Base-by-base conservation (phyloP, 2,329 filamentous ascomycete species). In the Pyrenochaeta sp. region DNA sequence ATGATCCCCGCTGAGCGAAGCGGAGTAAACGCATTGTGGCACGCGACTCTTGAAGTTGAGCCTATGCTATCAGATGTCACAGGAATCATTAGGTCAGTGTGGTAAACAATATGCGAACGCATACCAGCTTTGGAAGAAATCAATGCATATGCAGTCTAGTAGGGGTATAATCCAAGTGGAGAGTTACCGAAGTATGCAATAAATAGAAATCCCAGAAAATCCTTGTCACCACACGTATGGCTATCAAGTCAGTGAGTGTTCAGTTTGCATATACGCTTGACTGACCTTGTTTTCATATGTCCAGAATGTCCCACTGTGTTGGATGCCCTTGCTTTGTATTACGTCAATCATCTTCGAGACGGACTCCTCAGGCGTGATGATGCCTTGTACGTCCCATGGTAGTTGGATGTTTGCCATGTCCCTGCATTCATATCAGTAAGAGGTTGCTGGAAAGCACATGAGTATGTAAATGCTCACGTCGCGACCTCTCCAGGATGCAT, bases 401-500 rank as follows among this genome's bases (percentile, higher is more conserved):
- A 85, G 61, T 25, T 82, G 75, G 37, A 85, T 77, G 53, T 84
- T 83, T 5, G 81, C 80, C 83, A 86, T 85, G 59, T 86, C 84
- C 1, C 80, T 82, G 60, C 52, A 19, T 6, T 10, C 5, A 39
- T 22, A 25, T 28, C 40, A 44, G 40, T 44, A 25, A 44, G 40
- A 25, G 6, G 22, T 44, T 27, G 22, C 22, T 44, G 25, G 22
- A 25, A 45, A 34, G 12, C 15, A 42, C 28, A 24, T 30, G 43
- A 49, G 1, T 19, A 19, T 19, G 19, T 19, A 19, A 12, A 32
- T 4, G 64, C 77, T 69, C 63, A 82, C 68, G 83, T 87, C 40
- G 78, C 76, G 0, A 87, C 85, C 67, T 87, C 85, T 6, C 85
- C 85, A 0, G 85, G 85, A 73, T 87, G 85, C 71, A 87, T 78